Evolutionary conservation across 768 basidiomycete genomes (phyloP).

Genomic region (Agaricus sinodeliciosus): DNA sequence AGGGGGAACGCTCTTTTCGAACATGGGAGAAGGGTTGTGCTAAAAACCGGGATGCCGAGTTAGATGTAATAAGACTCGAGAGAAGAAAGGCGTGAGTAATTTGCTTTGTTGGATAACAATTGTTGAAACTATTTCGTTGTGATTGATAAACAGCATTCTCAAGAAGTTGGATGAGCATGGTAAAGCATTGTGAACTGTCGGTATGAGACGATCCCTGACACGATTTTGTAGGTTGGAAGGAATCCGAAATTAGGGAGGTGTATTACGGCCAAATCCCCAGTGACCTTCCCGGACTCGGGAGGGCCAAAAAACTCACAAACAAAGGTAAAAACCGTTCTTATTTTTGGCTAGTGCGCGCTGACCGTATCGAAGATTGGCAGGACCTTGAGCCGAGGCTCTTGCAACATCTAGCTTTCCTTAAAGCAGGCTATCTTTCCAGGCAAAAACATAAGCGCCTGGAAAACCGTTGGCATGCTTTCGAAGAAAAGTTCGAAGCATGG

Average conservation of each 20-base stretch:
- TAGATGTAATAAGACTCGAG: neutral
- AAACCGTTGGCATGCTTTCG: neutral
- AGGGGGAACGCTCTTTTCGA: neutral
- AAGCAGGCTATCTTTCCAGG: neutral
- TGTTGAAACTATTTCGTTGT: neutral
- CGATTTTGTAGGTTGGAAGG: neutral
- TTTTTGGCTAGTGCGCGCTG: neutral
- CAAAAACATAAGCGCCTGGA: neutral
- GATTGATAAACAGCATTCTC: neutral
- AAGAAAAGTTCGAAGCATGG: neutral
- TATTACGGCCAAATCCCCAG: neutral
- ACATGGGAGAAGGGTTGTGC: neutral
- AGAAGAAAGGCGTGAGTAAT: neutral
- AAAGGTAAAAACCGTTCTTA: neutral
- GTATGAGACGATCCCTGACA: neutral
- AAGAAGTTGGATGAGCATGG: neutral
- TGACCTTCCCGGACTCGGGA: neutral
- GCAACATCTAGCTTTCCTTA: neutral
- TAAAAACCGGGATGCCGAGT: neutral
- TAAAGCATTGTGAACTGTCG: neutral
- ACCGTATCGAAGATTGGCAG: slow-evolving; percentile 1
- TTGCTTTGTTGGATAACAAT: neutral
- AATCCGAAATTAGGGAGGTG: neutral
- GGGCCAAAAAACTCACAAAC: neutral
- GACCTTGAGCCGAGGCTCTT: neutral